These are phyloP conservation scores for Xylaria intraflava DNA, from an alignment of 495 filamentous ascomycete species.

Conservation along the genomic window DNA sequence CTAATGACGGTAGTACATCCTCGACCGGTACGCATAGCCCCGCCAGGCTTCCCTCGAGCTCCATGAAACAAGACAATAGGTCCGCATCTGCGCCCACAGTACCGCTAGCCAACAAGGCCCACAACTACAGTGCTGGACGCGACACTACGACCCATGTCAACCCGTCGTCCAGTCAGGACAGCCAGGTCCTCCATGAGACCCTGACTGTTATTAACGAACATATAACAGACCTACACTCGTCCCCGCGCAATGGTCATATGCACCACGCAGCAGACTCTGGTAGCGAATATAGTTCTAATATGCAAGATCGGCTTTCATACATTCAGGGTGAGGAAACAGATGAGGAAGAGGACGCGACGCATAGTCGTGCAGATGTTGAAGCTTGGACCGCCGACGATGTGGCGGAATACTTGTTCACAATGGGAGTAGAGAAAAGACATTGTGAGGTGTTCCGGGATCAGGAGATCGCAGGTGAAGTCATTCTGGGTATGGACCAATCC, in stretches of 20 bases:
- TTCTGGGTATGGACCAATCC: constrained; percentile 90
- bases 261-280: constrained; percentile 71
- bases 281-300: constrained; percentile 79
- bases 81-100: constrained; percentile 13
- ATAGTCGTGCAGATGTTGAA: constrained; percentile 59
- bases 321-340: constrained; percentile 85
- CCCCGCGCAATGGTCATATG: constrained; percentile 43
- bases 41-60: constrained; percentile 34
- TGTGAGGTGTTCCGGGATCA: constrained; percentile 93
- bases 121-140: constrained; percentile 12
- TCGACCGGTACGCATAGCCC: constrained; percentile 20
- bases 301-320: constrained; percentile 74
- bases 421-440: constrained; percentile 74
- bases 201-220: constrained; percentile 97
- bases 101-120: constrained; percentile 17
- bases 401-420: constrained; percentile 73
- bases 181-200: constrained; percentile 93
- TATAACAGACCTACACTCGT: constrained; percentile 84
- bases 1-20: constrained; percentile 9
- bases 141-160: constrained; percentile 22
- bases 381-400: constrained; percentile 73
- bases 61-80: constrained; percentile 28
- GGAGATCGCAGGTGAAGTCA: constrained; percentile 89
- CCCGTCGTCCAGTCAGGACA: constrained; percentile 41
- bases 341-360: constrained; percentile 52